Evolutionary conservation across 176 grass and related monocot genomes (phyloP).

Genomic region (Stipa capillata): DNA sequence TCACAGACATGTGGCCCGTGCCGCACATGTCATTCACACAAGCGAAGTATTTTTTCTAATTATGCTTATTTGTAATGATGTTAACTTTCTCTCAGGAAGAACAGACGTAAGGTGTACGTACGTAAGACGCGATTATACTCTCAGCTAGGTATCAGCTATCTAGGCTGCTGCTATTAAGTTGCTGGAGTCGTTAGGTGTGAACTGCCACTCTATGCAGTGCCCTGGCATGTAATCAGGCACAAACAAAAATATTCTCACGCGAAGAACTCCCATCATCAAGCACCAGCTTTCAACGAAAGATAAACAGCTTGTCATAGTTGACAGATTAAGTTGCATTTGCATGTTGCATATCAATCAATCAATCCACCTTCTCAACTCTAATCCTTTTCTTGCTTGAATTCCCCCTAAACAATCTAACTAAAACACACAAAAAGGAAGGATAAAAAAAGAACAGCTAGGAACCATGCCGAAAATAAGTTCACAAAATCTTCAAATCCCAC

Average conservation of each 20-base stretch:
- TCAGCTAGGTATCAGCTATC: too few species aligned
- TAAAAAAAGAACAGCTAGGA: not conserved
- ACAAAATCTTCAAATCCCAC: not conserved
- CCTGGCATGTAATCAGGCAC: too few species aligned
- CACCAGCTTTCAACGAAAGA: not conserved
- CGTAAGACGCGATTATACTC: too few species aligned
- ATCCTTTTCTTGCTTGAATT: not conserved
- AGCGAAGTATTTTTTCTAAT: too few species aligned
- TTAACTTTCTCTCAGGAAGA: too few species aligned
- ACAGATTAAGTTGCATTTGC: not conserved
- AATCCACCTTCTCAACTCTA: not conserved
- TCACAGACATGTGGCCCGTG: too few species aligned
- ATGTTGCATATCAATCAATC: not conserved
- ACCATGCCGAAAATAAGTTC: not conserved
- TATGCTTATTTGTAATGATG: too few species aligned
- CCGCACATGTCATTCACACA: too few species aligned
- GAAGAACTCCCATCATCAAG: not conserved
- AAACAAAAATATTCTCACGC: too few species aligned
- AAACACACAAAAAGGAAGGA: not conserved
- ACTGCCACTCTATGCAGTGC: not conserved
- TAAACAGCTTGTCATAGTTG: not conserved
- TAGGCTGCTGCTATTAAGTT: too few species aligned
- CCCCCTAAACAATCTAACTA: constrained; percentile 6
- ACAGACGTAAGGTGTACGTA: too few species aligned
- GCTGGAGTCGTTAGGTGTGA: not conserved